Conservation (phyloP, 2,329 filamentous ascomycete genomes). For the Atkinsonella texensis region DNA sequence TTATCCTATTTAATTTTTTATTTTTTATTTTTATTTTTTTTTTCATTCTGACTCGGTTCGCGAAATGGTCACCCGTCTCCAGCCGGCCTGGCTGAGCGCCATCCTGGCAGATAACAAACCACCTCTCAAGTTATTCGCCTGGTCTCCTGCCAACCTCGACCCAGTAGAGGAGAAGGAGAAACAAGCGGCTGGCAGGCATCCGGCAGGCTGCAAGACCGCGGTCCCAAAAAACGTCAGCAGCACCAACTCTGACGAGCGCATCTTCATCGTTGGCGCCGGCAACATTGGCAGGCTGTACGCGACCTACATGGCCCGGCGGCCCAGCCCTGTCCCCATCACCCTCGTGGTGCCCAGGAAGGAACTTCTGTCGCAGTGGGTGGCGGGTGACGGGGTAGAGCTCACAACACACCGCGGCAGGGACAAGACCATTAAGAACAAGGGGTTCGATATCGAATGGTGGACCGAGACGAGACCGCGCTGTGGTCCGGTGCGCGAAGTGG, state of each 20-base stretch:
- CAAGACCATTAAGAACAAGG: constrained; percentile 17
- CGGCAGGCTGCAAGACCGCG: background rate
- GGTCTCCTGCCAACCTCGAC: constrained; percentile 20
- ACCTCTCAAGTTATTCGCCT: constrained; percentile 25
- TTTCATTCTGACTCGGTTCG: too few species aligned
- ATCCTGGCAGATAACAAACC: constrained; percentile 15
- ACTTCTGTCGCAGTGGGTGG: constrained; percentile 36
- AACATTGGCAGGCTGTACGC: constrained; percentile 75
- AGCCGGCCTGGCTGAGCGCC: constrained; percentile 20
- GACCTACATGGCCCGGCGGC: constrained; percentile 50
- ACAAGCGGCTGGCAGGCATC: background rate
- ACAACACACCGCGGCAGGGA: constrained; percentile 21
- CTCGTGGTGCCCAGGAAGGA: constrained; percentile 59
- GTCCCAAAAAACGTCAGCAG: background rate
- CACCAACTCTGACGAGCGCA: constrained; percentile 28
- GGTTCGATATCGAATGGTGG: constrained; percentile 44
- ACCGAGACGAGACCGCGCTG: constrained; percentile 27
- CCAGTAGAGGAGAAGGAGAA: background rate
- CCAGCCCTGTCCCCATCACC: constrained; percentile 58
- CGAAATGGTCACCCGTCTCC: background rate
- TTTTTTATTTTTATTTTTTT: too few species aligned
- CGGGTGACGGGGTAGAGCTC: constrained; percentile 32
- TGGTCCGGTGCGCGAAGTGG: constrained; percentile 29
- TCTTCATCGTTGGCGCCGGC: constrained; percentile 70
- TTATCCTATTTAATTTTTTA: too few species aligned